Conservation (phyloP, 2,329 filamentous ascomycete species). For the Aspergillus persii region DNA sequence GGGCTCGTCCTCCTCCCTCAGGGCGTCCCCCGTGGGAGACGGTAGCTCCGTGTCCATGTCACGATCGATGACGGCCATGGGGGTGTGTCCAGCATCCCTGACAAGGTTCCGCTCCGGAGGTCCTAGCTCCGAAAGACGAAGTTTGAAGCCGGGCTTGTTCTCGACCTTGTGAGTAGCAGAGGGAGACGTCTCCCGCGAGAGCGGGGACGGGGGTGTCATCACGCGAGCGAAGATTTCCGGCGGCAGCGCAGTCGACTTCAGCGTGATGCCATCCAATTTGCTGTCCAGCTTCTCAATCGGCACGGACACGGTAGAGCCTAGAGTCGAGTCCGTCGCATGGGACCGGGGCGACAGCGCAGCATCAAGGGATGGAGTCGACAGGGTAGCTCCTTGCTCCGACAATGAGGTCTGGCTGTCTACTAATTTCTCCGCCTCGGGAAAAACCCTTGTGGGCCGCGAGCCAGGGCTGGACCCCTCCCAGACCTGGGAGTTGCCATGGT, state of each 20-base stretch:
- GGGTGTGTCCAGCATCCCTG: slow-evolving; percentile 45
- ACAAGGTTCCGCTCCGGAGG: slow-evolving; percentile 40
- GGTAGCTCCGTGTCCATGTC: slow-evolving; percentile 29
- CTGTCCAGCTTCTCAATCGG: slow-evolving; percentile 48
- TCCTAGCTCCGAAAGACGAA: slow-evolving; percentile 37
- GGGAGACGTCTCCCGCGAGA: slow-evolving; percentile 26
- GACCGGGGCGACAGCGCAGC: slow-evolving; percentile 40
- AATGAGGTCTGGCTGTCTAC: slow-evolving; percentile 23
- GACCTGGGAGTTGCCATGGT: slow-evolving; percentile 31
- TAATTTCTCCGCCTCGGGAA: slow-evolving; percentile 34
- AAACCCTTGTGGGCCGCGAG: slow-evolving; percentile 43
- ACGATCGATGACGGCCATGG: slow-evolving; percentile 42
- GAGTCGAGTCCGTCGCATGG: slow-evolving; percentile 31
- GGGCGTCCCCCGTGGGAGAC: slow-evolving; percentile 23
- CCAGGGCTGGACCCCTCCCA: slow-evolving; percentile 45
- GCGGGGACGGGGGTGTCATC: slow-evolving; percentile 41
- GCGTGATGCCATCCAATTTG: slow-evolving; percentile 46
- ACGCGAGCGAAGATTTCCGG: slow-evolving; percentile 44
- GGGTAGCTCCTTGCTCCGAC: slow-evolving; percentile 28
- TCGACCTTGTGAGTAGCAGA: slow-evolving; percentile 22
- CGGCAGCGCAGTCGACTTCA: slow-evolving; percentile 46
- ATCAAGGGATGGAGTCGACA: slow-evolving; percentile 34
- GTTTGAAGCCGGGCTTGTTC: slow-evolving; percentile 31
- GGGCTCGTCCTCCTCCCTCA: slow-evolving; percentile 25
- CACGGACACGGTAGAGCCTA: slow-evolving; percentile 38